Evolutionary conservation across 148 eudicot species (phyloP), one percentile per base, ranked within the genome.

Genomic region (Drosera capensis): DNA sequence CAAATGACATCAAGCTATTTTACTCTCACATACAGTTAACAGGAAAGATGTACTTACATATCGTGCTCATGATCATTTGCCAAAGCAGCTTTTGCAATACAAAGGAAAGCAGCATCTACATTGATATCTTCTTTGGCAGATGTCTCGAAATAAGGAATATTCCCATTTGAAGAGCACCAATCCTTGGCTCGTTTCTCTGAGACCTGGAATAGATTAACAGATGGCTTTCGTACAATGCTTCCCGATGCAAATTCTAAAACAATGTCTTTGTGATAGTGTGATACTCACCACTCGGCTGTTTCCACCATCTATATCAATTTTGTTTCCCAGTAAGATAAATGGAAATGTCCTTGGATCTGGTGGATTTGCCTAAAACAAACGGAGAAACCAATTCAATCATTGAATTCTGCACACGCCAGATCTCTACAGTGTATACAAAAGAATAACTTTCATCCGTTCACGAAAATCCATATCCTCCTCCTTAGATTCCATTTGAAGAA

Each of bases 81-180:
- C 52, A 81, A 47, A 54, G 92, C 92, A 47, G 76, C 51, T 56
- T 77, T 81, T 14, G 92, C 83, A 30, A 81, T 81, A 18, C 67
- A 68, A 21, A 74, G 54, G 54, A 81, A 81, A 43, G 92, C 84
- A 47, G 68, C 66, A 59, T 81, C 92, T 26, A 81, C 85, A 56
- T 81, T 81, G 56, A 59, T 54, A 55, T 81, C 80, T 63, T 81
- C 84, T 53, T 81, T 81, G 28, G 92, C 92, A 53, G 92, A 81
- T 48, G 92, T 81, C 71, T 81, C 92, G 31, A 63, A 74, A 64
- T 81, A 81, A 45, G 85, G 78, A 36, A 81, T 68, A 49, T 74
- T 68, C 41, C 92, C 85, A 56, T 71, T 77, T 43, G 80, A 66
- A 42, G 73, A 68, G 64, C 92, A 81, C 92, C 92, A 81, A 9